Evolutionary conservation across 306 rosid genomes (phyloP).

Genomic region (Pachyrhizus erosus): DNA sequence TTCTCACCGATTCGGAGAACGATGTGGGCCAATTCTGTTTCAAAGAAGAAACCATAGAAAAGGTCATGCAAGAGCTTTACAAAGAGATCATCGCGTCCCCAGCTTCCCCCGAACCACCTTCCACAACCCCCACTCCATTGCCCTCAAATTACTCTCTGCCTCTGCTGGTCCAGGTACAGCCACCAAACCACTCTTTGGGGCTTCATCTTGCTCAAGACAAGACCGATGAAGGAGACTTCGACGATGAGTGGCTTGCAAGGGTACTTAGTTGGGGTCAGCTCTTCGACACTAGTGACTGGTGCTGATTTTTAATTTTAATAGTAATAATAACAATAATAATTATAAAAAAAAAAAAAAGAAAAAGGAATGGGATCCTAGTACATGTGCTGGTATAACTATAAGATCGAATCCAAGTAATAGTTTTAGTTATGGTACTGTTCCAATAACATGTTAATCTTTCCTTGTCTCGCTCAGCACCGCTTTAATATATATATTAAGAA

Average conservation of each 20-base stretch:
- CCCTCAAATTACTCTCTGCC: no score
- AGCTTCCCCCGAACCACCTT: no score
- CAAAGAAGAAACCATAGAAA: conserved; percentile 43
- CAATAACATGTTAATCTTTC: not conserved
- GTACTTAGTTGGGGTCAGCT: conserved; percentile 33
- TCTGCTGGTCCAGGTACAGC: not conserved
- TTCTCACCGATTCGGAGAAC: conserved; percentile 34
- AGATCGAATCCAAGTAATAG: not conserved
- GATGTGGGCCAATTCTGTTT: conserved; percentile 18
- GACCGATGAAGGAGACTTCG: not conserved
- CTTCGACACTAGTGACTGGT: conserved; percentile 21
- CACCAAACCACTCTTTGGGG: not conserved
- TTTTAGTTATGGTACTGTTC: not conserved
- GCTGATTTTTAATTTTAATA: no score
- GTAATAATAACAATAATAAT: no score
- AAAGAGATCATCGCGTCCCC: conserved; percentile 36
- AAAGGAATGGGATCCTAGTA: not conserved
- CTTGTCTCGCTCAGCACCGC: not conserved
- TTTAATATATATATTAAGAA: not conserved
- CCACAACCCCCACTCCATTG: no score
- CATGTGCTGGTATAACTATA: not conserved
- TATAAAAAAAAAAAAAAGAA: no score
- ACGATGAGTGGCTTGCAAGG: conserved; percentile 46
- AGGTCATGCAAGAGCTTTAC: conserved; percentile 52
- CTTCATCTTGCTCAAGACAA: not conserved